Evolutionary conservation across 257 asterid species (phyloP).

Genomic region (Leptodermis oblonga): DNA sequence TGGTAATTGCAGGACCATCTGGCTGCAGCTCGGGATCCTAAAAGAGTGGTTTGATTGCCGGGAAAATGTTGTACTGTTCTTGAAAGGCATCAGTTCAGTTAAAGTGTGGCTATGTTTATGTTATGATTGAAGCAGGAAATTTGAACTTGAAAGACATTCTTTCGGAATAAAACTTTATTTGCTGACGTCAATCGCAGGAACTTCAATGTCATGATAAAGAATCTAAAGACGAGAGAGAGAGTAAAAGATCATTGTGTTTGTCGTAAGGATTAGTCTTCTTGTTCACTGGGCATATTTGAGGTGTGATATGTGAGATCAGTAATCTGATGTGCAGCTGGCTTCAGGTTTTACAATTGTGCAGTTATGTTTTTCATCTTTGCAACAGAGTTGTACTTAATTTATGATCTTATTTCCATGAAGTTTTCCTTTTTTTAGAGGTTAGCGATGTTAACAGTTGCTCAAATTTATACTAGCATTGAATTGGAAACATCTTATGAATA

Average conservation of each 20-base stretch:
- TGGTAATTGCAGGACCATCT: conserved; percentile 79
- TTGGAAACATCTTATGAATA: too few relatives aligned
- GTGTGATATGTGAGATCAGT: conserved; percentile 3
- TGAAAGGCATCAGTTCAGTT: neutral
- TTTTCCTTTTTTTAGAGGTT: too few relatives aligned
- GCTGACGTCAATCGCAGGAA: neutral
- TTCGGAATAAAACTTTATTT: conserved; percentile 1
- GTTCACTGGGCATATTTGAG: conserved; percentile 8
- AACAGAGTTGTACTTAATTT: neutral
- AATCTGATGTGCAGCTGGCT: neutral
- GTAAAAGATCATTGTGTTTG: neutral
- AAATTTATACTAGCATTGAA: too few relatives aligned
- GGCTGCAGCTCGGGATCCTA: conserved; percentile 85
- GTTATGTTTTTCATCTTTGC: neutral
- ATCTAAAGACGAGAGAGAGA: neutral
- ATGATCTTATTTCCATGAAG: neutral
- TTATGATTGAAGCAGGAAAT: conserved; percentile 13
- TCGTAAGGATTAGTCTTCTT: neutral
- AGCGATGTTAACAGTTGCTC: neutral
- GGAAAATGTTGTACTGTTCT: neutral
- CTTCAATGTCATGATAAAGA: neutral
- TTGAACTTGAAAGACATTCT: conserved; percentile 11
- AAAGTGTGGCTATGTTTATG: neutral
- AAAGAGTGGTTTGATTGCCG: conserved; percentile 47
- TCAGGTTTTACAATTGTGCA: conserved; percentile 10